Base-by-base conservation (phyloP, 2,329 filamentous ascomycete species). In the Colletotrichum caudatum region DNA sequence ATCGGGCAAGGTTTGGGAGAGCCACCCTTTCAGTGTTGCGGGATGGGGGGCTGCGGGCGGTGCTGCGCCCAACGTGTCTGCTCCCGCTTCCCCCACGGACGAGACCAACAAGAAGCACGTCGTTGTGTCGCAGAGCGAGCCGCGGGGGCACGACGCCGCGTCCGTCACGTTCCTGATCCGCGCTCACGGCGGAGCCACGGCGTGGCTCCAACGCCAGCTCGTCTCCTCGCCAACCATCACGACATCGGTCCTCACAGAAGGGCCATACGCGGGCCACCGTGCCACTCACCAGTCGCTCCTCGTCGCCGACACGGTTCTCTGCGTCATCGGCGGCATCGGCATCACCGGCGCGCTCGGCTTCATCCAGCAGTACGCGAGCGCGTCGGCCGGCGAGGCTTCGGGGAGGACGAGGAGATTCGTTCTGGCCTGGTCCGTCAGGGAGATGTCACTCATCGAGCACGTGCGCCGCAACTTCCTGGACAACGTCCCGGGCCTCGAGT, bases 1-100 rank as follows among this genome's bases (percentile, higher is more conserved):
- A 0, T 60, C 82, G 26, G 73, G 75, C 48, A 72, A 75, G 5
- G 75, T 82, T 66, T 82, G 80, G 81, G 80, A 81, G 62, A 80
- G 73, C 29, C 80, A 82, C 59, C 80, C 81, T 5, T 81, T 82
- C 68, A 63, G 65, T n/a, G 59, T 68, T 5, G 59, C 65, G 0
- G 65, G 50, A 0, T 68, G 65, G 65, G 50, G 39, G 37, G 11
- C 50, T 29, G 16, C n/a, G 7, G 26, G 8, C 29, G n/a, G 7
- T 23, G 18, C 58, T 29, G 29, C 48, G 33, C 41, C 60, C 8
- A 23, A 11, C 5, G 18, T 5, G 20, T 20, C 35, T 4, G 4
- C 20, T 39, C 33, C 41, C 2, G 39, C 48, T 29, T 23, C 37
- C 2, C 12, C 53, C 2, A 37, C 54, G 20, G 7, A 53, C 26